These are phyloP conservation scores for Podospora pseudocomata DNA, from an alignment of 495 filamentous ascomycete species.

Conservation along the genomic window DNA sequence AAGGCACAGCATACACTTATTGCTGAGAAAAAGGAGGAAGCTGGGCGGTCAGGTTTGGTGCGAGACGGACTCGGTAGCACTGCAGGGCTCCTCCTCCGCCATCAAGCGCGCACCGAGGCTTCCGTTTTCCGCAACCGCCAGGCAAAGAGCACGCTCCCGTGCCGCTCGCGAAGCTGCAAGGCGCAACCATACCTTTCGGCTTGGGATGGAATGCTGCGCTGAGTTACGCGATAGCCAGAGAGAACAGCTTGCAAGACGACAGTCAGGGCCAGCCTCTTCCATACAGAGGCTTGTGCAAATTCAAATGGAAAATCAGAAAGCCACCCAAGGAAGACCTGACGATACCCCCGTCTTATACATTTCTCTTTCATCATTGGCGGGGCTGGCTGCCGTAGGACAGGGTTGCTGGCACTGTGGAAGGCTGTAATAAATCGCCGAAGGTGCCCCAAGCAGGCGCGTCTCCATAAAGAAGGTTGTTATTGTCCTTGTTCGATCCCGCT, in stretches of 20 bases:
- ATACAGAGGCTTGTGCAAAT: too few species aligned
- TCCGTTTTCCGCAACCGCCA: slow-evolving; percentile 1
- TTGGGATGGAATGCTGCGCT: not conserved
- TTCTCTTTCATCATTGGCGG: not conserved
- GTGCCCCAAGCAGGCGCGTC: not conserved
- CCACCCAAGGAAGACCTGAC: not conserved
- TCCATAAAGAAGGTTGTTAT: not conserved
- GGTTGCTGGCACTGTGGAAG: not conserved
- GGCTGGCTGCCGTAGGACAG: not conserved
- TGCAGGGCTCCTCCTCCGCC: not conserved
- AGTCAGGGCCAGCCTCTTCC: too few species aligned
- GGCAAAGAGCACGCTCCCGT: not conserved
- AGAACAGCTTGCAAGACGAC: not conserved
- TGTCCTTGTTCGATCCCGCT: not conserved
- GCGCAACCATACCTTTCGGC: not conserved
- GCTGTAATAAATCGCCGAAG: not conserved
- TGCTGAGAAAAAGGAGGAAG: not conserved
- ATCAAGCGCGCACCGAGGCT: slow-evolving; percentile 1
- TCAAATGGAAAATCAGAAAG: too few species aligned
- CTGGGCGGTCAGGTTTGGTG: not conserved
- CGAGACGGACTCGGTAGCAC: not conserved
- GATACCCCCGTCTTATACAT: not conserved
- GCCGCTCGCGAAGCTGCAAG: slow-evolving; percentile 2
- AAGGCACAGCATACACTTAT: not conserved
- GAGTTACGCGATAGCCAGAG: not conserved